phyloP scores from a whole-genome alignment of 441 rosid species.

The Flueggea neowawraea region DNA sequence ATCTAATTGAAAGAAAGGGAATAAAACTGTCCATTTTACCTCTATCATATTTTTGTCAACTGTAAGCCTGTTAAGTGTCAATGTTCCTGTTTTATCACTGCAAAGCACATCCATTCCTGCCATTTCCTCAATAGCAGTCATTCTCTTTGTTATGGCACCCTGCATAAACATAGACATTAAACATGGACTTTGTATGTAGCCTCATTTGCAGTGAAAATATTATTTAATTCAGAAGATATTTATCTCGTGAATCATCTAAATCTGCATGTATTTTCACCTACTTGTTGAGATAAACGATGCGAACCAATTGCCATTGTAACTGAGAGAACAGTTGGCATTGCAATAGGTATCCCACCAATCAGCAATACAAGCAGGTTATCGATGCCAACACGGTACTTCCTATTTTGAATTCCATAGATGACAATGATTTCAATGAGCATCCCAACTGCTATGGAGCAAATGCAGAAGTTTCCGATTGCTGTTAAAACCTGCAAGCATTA shows the following conservation, averaged over 20 bases:
- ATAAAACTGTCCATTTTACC: constrained; percentile 26
- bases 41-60: constrained; percentile 85
- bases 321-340: constrained; percentile 94
- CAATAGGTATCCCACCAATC: constrained; percentile 98
- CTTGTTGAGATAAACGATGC: constrained; percentile 81
- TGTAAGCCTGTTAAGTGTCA: constrained; percentile 89
- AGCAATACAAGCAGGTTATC: constrained; percentile 88
- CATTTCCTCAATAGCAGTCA: constrained; percentile 99
- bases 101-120: constrained; percentile 99
- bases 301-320: constrained; percentile 99
- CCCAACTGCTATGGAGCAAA: constrained; percentile 81
- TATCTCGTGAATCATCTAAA: too few species aligned
- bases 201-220: too few species aligned
- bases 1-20: not conserved
- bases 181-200: too few species aligned
- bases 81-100: constrained; percentile 93
- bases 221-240: too few species aligned
- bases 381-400: constrained; percentile 78
- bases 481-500: constrained; percentile 59
- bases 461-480: constrained; percentile 95
- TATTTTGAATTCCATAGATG: constrained; percentile 78
- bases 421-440: constrained; percentile 71
- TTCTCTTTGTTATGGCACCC: constrained; percentile 97
- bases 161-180: constrained; percentile 14
- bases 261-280: too few species aligned